Conservation (phyloP, 768 basidiomycete genomes). For the Phlebiopsis flavidoalba region DNA sequence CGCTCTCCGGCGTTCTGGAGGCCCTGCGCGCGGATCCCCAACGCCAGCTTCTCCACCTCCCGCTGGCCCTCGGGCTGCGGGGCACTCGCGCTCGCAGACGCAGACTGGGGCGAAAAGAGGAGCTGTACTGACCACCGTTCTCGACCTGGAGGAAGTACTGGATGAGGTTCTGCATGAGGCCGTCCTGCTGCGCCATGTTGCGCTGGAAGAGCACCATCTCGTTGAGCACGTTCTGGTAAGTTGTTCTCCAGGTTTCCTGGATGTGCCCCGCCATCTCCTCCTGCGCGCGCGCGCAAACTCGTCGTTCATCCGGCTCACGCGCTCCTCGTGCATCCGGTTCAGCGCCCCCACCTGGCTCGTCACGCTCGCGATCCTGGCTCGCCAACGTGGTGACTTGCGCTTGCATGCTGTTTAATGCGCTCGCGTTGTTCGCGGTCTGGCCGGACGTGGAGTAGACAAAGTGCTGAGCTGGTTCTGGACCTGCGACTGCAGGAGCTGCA, state of each 20-base stretch:
- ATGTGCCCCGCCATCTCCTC: constrained; percentile 51
- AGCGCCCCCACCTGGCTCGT: neutral
- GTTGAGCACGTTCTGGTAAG: constrained; percentile 61
- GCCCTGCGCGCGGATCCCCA: constrained; percentile 28
- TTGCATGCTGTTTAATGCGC: neutral
- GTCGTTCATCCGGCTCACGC: constrained; percentile 25
- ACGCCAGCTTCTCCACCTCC: neutral
- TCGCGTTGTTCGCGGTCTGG: constrained; percentile 17
- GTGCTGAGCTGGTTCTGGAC: constrained; percentile 7
- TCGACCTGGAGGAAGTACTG: constrained; percentile 77
- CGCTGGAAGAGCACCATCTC: constrained; percentile 72
- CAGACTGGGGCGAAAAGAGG: constrained; percentile 17
- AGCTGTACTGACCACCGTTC: constrained; percentile 40
- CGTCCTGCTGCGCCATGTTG: constrained; percentile 80
- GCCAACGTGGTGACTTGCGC: no score
- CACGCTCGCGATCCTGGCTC: neutral
- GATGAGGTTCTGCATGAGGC: constrained; percentile 74
- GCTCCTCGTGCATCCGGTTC: constrained; percentile 23
- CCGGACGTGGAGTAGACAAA: constrained; percentile 38
- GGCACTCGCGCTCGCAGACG: neutral
- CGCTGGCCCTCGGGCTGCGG: neutral
- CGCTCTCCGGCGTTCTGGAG: neutral
- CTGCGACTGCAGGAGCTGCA: neutral
- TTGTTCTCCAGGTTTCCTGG: constrained; percentile 53
- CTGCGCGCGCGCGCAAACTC: constrained; percentile 30